Percentiles rank a stretch among this genome's conserved stretches.
Evolutionary conservation across 805 yeast species (phyloP).

Genomic region (Torulaspora delbrueckii): DNA sequence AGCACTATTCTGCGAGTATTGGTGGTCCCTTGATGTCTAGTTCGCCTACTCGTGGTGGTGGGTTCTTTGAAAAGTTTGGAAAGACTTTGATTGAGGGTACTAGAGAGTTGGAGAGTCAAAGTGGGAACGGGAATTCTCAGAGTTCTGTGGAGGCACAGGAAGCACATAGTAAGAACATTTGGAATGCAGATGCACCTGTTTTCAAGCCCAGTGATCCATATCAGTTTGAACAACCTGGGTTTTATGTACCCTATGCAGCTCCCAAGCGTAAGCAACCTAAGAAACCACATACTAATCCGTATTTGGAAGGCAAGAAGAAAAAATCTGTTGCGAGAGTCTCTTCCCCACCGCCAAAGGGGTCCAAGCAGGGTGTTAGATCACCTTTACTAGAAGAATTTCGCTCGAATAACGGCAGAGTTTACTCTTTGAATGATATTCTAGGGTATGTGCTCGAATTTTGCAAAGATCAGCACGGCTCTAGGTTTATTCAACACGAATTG

Average conservation of each 20-base stretch:
- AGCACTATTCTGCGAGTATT: constrained; percentile 27
- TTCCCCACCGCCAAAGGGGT: constrained; percentile 7
- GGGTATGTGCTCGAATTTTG: constrained; percentile 90
- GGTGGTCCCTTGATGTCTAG: constrained; percentile 20
- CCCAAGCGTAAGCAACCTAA: constrained; percentile 9
- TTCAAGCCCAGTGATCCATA: constrained; percentile 23
- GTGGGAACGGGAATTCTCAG: not conserved
- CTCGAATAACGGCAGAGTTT: constrained; percentile 45
- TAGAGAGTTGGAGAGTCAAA: constrained; percentile 25
- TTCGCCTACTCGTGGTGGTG: constrained; percentile 14
- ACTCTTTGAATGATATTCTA: constrained; percentile 64
- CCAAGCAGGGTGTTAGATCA: constrained; percentile 42
- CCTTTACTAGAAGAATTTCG: constrained; percentile 84
- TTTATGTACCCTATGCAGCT: constrained; percentile 6
- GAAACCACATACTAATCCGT: constrained; percentile 23
- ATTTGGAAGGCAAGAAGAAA: constrained; percentile 15
- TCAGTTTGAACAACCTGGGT: constrained; percentile 2
- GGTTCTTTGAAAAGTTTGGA: constrained; percentile 36
- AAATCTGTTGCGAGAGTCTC: not conserved
- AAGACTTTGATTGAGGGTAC: constrained; percentile 35
- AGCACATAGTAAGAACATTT: constrained; percentile 17
- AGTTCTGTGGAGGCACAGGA: constrained; percentile 6
- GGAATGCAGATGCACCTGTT: constrained; percentile 30
- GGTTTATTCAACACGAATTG: constrained; percentile 89
- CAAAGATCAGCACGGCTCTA: constrained; percentile 94